Evolutionary conservation across 2,329 filamentous ascomycete species (phyloP).

Genomic region (Botryotinia convoluta): DNA sequence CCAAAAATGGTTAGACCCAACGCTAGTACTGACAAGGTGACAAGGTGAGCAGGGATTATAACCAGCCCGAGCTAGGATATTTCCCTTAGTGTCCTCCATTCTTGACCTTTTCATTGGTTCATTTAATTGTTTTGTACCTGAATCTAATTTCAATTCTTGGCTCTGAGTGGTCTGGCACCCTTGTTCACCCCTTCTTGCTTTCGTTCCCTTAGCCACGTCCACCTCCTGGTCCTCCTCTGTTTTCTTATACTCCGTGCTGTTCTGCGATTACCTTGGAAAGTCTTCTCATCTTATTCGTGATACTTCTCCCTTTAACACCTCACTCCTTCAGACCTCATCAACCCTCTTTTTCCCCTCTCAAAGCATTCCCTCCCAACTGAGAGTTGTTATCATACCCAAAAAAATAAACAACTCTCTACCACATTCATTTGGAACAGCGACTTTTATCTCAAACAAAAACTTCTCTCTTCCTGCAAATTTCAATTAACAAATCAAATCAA

Average conservation of each 20-base stretch:
- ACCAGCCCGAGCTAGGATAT: background rate
- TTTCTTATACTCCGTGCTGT: background rate
- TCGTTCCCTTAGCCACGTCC: slow-evolving; percentile 2
- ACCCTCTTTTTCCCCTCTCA: slow-evolving; percentile 11
- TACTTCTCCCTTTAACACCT: slow-evolving; percentile 4
- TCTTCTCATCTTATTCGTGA: slow-evolving; percentile 17
- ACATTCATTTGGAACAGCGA: slow-evolving; percentile 41
- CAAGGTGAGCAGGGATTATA: fast-evolving
- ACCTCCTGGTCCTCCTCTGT: background rate
- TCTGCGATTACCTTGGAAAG: background rate
- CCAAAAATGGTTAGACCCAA: background rate
- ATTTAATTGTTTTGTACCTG: background rate
- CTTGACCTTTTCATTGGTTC: background rate
- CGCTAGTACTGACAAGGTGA: background rate
- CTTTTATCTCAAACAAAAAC: slow-evolving; percentile 23
- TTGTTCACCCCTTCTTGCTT: slow-evolving; percentile 12
- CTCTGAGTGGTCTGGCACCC: background rate
- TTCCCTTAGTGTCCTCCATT: background rate
- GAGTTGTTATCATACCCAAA: slow-evolving; percentile 26
- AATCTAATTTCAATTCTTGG: slow-evolving; percentile 1
- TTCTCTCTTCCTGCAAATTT: slow-evolving; percentile 21
- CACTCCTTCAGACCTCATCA: slow-evolving; percentile 6
- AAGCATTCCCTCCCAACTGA: slow-evolving; percentile 39
- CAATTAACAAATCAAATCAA: slow-evolving; percentile 12
- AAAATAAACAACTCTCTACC: slow-evolving; percentile 36